These are phyloP conservation scores for Rhizophora apiculata DNA, from an alignment of 345 rosid genomes.

Conservation along the genomic window DNA sequence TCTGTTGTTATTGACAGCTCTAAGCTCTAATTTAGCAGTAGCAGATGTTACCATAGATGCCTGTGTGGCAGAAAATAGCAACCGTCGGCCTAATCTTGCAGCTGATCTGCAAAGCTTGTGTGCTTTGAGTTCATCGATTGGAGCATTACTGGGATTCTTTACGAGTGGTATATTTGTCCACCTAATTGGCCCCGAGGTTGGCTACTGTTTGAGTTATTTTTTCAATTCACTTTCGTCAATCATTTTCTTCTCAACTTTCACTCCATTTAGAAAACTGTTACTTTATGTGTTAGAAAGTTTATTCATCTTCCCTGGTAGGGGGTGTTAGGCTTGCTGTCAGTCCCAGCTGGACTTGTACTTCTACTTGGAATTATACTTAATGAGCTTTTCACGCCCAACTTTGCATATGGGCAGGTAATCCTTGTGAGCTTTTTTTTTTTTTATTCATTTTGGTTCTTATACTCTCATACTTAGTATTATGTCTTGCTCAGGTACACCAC, in stretches of 20 bases:
- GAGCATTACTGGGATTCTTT: conserved; percentile 71
- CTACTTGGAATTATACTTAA: conserved; percentile 56
- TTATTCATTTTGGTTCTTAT: not conserved
- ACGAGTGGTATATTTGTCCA: conserved; percentile 86
- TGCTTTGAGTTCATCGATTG: conserved; percentile 64
- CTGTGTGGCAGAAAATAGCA: conserved; percentile 86
- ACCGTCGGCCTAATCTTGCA: conserved; percentile 63
- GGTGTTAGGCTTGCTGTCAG: conserved; percentile 68
- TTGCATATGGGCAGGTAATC: conserved; percentile 63
- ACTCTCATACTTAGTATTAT: conserved; percentile 13
- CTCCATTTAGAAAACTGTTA: not conserved
- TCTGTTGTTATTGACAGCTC: conserved; percentile 55
- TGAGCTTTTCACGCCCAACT: conserved; percentile 52
- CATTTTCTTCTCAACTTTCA: not conserved
- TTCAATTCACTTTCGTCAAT: not conserved
- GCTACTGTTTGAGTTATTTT: conserved; percentile 6
- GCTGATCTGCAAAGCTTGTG: conserved; percentile 97
- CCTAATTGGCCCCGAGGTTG: conserved; percentile 80
- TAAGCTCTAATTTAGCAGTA: conserved; percentile 78
- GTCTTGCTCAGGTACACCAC: conserved; percentile 52
- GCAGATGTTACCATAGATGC: conserved; percentile 97
- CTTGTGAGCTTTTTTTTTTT: not conserved
- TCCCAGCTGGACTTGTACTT: conserved; percentile 60
- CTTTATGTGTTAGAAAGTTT: conserved; percentile 6
- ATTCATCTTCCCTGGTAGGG: conserved; percentile 48